Evolutionary conservation across 1,284 basidiomycete genomes (phyloP).

Genomic region (Fomitopsis palustris): DNA sequence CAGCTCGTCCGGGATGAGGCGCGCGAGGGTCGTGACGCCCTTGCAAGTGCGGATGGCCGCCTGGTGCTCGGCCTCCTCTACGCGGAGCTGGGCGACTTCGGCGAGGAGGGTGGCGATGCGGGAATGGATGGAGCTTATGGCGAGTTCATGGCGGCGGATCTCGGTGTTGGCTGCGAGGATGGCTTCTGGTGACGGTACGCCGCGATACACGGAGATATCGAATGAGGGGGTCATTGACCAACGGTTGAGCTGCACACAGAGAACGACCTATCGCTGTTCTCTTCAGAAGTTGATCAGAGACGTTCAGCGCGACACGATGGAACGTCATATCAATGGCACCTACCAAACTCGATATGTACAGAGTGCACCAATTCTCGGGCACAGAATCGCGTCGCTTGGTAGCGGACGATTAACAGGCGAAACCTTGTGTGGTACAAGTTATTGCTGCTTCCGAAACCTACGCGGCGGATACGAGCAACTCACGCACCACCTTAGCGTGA

Average conservation of each 20-base stretch:
- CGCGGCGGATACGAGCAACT: too few relatives aligned
- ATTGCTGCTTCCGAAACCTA: too few relatives aligned
- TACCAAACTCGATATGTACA: too few relatives aligned
- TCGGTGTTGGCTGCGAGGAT: slow-evolving; percentile 25
- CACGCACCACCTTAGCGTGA: too few relatives aligned
- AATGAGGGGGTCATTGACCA: background rate
- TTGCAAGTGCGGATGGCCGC: slow-evolving; percentile 40
- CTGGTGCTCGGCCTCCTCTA: slow-evolving; percentile 37
- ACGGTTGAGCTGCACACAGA: background rate
- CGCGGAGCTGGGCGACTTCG: slow-evolving; percentile 41
- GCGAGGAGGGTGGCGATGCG: slow-evolving; percentile 39
- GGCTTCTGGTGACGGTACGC: slow-evolving; percentile 28
- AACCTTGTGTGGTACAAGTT: too few relatives aligned
- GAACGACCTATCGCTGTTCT: background rate
- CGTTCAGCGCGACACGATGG: too few relatives aligned
- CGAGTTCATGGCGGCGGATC: slow-evolving; percentile 38
- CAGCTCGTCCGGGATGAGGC: slow-evolving; percentile 51
- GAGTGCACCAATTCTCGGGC: too few relatives aligned
- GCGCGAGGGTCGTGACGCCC: slow-evolving; percentile 52
- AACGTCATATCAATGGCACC: too few relatives aligned
- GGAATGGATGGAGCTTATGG: slow-evolving; percentile 38
- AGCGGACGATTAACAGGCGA: too few relatives aligned
- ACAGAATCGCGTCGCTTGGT: too few relatives aligned
- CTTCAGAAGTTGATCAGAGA: too few relatives aligned
- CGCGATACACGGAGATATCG: slow-evolving; percentile 1